Conservation (phyloP, 768 basidiomycete species). For the Boletus insuetus region DNA sequence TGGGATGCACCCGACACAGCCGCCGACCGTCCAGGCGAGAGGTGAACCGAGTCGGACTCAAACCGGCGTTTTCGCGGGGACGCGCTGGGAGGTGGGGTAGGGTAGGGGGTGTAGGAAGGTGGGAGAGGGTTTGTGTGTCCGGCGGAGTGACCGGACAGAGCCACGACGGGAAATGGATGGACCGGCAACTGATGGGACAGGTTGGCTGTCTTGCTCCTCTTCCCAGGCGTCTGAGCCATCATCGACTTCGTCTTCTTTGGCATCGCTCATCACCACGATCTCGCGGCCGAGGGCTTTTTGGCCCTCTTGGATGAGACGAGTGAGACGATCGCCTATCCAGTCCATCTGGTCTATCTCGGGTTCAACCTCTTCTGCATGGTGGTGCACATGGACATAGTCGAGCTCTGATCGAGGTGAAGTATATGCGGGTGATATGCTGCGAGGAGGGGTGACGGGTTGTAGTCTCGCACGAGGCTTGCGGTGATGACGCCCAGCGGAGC, state of each 20-base stretch:
- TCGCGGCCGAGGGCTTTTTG: conserved; percentile 72
- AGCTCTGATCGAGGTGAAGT: conserved; percentile 41
- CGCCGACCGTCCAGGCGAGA: conserved; percentile 23
- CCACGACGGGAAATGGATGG: conserved; percentile 26
- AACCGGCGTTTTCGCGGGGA: conserved; percentile 37
- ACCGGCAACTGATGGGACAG: neutral
- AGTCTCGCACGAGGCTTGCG: conserved; percentile 30
- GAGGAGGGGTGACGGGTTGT: conserved; percentile 26
- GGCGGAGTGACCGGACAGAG: conserved; percentile 27
- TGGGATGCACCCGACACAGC: conserved; percentile 15
- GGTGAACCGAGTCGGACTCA: conserved; percentile 23
- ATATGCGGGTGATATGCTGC: conserved; percentile 23
- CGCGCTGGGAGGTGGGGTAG: conserved; percentile 25
- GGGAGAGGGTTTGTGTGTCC: conserved; percentile 24
- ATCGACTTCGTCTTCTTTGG: conserved; percentile 71
- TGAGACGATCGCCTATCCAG: conserved; percentile 55
- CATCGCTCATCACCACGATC: conserved; percentile 74
- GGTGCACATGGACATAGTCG: conserved; percentile 34
- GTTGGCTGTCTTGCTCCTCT: conserved; percentile 44
- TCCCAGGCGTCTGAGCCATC: conserved; percentile 76
- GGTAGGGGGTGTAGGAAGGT: conserved; percentile 29
- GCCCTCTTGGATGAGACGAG: conserved; percentile 72
- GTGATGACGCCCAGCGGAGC: conserved; percentile 32
- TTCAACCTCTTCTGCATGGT: conserved; percentile 26
- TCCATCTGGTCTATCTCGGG: conserved; percentile 37